Evolutionary conservation across 345 rosid genomes (phyloP).

Genomic region (Orychophragmus violaceus): DNA sequence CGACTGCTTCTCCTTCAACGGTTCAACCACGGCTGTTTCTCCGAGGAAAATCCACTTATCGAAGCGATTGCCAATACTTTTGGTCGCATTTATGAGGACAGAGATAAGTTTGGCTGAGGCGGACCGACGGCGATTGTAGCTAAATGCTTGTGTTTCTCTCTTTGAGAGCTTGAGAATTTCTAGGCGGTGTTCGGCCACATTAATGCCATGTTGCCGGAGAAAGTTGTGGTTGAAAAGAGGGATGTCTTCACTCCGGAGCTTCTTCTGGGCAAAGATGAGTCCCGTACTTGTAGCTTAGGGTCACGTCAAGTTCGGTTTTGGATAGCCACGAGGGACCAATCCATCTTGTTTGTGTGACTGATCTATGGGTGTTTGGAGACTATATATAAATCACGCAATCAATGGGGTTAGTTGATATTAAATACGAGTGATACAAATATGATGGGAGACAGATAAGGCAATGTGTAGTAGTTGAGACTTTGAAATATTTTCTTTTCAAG

Average conservation of each 20-base stretch:
- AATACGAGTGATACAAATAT: neutral
- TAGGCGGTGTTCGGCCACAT: constrained; percentile 67
- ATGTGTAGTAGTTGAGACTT: constrained; percentile 10
- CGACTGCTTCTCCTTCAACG: constrained; percentile 32
- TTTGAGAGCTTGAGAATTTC: constrained; percentile 74
- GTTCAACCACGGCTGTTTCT: constrained; percentile 29
- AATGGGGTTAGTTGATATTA: neutral
- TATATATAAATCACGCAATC: neutral
- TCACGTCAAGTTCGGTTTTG: constrained; percentile 49
- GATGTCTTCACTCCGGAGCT: constrained; percentile 67
- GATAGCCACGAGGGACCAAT: constrained; percentile 90
- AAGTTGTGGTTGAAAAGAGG: constrained; percentile 66
- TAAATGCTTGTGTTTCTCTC: constrained; percentile 28
- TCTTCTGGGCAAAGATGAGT: constrained; percentile 48
- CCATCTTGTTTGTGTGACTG: constrained; percentile 37
- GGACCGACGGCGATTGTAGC: neutral
- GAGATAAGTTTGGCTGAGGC: constrained; percentile 38
- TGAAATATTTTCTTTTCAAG: neutral
- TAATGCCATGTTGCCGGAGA: constrained; percentile 72
- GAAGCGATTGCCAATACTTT: constrained; percentile 38
- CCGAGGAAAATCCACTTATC: constrained; percentile 39
- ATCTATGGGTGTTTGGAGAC: neutral
- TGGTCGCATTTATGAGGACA: constrained; percentile 41
- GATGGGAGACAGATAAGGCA: constrained; percentile 1
- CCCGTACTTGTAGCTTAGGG: constrained; percentile 64